Evolutionary conservation across 2,329 filamentous ascomycete genomes (phyloP), one percentile per base, ranked within the genome.

Genomic region (Alternaria postmessia): DNA sequence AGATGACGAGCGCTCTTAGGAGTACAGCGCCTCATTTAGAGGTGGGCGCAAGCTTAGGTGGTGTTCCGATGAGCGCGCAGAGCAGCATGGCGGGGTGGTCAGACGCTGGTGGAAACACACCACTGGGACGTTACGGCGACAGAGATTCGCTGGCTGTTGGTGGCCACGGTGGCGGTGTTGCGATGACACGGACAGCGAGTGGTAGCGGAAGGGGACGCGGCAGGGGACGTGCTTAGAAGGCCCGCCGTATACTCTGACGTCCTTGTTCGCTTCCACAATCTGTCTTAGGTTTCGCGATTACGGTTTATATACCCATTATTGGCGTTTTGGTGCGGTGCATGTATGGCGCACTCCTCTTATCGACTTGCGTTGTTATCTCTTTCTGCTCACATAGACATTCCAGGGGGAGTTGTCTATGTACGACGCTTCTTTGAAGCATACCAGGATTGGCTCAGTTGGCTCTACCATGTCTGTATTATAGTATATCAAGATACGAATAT

Each of bases 41-140:
- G 48, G 69, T 76, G 14, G 72, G 71, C 2, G 49, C 48, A 22
- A 63, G 60, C 1, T 57, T 76, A 16, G 75, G 78, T 5, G 77
- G 76, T 26, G 73, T 79, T 16, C 71, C 78, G 1, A 80, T 80
- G 79, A 80, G 78, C 41, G 73, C 73, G 14, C 77, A 79, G 68
- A 80, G 75, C 44, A 75, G 70, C 32, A 71, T 74, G 66, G 76
- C 69, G 3, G 78, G 76, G 0, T 76, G 74, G 44, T 78, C 74
- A 32, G 77, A 78, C 53, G 66, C 65, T 3, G 76, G 75, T 11
- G 78, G 69, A 2, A 77, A 76, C 26, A 78, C 76, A 39, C 73
- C 78, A 0, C 59, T 80, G 62, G 76, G 75, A 36, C 61, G 78
- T 36, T 68, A 70, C 48, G 76, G 71, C 0, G 78, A 79, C 38